A percentile compares a stretch with the other conserved stretches of the same genome.
phyloP scores from a whole-genome alignment of 306 rosid genomes.

The Gastrolobium bilobum region DNA sequence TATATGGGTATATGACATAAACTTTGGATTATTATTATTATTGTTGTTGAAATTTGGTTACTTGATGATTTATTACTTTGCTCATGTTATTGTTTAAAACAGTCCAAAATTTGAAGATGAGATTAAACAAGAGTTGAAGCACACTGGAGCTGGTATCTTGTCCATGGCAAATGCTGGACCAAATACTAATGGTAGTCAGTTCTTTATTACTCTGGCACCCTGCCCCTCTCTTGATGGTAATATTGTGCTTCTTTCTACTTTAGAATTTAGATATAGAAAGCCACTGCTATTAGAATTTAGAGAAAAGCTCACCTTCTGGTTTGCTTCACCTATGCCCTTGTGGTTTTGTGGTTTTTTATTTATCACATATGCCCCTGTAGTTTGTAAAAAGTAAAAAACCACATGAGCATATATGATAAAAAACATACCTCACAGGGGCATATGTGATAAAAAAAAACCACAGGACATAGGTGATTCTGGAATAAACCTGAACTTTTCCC shows the following conservation, averaged over 20 bases:
- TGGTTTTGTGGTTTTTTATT: not conserved
- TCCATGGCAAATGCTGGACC: slow-evolving; percentile 99
- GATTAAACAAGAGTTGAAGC: slow-evolving; percentile 90
- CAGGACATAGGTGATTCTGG: too few relatives aligned
- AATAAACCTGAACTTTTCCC: too few relatives aligned
- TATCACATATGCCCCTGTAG: too few relatives aligned
- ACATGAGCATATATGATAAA: too few relatives aligned
- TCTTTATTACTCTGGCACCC: slow-evolving; percentile 93
- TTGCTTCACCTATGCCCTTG: too few relatives aligned
- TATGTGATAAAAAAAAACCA: too few relatives aligned
- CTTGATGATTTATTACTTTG: slow-evolving; percentile 5
- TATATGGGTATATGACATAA: slow-evolving; percentile 76
- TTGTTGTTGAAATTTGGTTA: not conserved
- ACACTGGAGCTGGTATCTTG: slow-evolving; percentile 97
- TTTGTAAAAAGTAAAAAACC: too few relatives aligned
- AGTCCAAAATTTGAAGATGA: slow-evolving; percentile 94
- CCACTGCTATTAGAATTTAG: not conserved
- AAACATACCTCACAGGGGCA: too few relatives aligned
- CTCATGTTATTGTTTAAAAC: slow-evolving; percentile 35
- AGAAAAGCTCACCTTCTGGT: too few relatives aligned
- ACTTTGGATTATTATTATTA: not conserved
- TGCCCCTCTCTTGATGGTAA: slow-evolving; percentile 97
- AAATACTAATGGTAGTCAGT: slow-evolving; percentile 94
- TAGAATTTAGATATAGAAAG: not conserved
- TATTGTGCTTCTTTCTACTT: slow-evolving; percentile 15